Conservation (phyloP, 1,284 basidiomycete genomes). For the Ceratobasidium sp. region DNA sequence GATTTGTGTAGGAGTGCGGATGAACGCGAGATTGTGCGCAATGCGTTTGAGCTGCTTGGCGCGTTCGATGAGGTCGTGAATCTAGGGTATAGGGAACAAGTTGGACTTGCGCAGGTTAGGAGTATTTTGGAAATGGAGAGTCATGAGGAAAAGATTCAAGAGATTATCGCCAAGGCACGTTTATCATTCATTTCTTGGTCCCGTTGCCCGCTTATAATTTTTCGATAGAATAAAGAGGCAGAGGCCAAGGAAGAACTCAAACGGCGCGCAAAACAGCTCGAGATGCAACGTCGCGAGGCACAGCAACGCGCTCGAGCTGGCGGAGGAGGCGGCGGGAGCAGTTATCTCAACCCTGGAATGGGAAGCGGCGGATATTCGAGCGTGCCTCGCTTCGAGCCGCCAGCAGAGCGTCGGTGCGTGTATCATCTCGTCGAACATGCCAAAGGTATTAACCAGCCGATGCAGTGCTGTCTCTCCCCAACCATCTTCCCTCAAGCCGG, state of each 20-base stretch:
- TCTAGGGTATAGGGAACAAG: slow-evolving; percentile 93
- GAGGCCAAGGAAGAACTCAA: slow-evolving; percentile 99
- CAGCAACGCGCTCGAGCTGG: slow-evolving; percentile 75
- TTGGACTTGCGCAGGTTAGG: slow-evolving; percentile 91
- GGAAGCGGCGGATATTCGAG: slow-evolving; percentile 73
- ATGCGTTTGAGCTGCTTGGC: slow-evolving; percentile 94
- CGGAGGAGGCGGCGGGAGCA: slow-evolving; percentile 62
- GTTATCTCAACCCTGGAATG: slow-evolving; percentile 69
- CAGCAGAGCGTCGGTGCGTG: slow-evolving; percentile 48
- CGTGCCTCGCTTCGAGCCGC: slow-evolving; percentile 76
- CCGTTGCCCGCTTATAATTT: background rate
- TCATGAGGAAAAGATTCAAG: slow-evolving; percentile 99
- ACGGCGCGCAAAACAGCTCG: slow-evolving; percentile 96
- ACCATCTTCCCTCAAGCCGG: slow-evolving; percentile 59
- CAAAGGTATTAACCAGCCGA: background rate
- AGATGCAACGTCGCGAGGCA: slow-evolving; percentile 96
- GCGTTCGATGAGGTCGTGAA: slow-evolving; percentile 98
- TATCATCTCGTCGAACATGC: background rate
- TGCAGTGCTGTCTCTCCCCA: slow-evolving; percentile 35
- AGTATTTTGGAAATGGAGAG: slow-evolving; percentile 98
- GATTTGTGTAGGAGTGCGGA: slow-evolving; percentile 91
- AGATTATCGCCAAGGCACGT: slow-evolving; percentile 93
- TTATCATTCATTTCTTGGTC: slow-evolving; percentile 25
- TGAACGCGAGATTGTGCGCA: slow-evolving; percentile 90
- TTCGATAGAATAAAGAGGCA: slow-evolving; percentile 91